Base-by-base conservation (phyloP, 345 rosid genomes). In the Brassica incana region DNA sequence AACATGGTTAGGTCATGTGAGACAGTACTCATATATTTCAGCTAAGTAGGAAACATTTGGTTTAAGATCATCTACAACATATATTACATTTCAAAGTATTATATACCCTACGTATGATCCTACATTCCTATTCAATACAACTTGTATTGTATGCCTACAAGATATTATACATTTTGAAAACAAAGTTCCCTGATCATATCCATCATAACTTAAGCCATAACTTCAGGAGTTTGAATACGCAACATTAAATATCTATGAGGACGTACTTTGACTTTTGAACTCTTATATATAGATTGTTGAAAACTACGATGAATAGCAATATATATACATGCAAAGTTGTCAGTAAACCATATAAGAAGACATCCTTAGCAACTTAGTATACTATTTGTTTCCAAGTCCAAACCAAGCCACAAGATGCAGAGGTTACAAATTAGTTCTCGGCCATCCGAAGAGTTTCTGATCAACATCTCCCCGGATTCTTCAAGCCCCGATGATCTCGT, bases 401-500 rank as follows among this genome's bases (percentile, higher is more conserved):
- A 61, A 20, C 3, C 1, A 75, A 65, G 73, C 30, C 27, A 59
- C 12, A 56, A 7, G 35, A 88, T 91, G 96, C 86, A 89, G 1
- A 79, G 95, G 52, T 23, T 84, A 0, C 77, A 83, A 1, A 76
- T 86, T 69, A 63, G 69, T 62, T 72, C 73, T 1, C 79, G 90
- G 14, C 71, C 79, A 65, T 84, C 89, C 1, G 88, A 87, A 2
- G 90, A 89, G 84, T 84, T 77, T 72, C 56, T 33, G 74, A 72
- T 87, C 58, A 81, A 85, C 73, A 38, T 86, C 78, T 79, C 77
- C 5, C 76, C 79, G 8, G 73, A 83, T 7, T 82, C 84, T 2
- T 7, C 33, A 14, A 58, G 5, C 36, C 27, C 38, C 0, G 67
- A 64, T 0, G 83, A 71, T 36, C 68, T 76, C 59, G 90, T 79